A percentile compares a stretch with the other conserved stretches of the same genome.
Evolutionary conservation across 148 eudicot genomes (phyloP).

Genomic region (Hydrangea macrophylla): DNA sequence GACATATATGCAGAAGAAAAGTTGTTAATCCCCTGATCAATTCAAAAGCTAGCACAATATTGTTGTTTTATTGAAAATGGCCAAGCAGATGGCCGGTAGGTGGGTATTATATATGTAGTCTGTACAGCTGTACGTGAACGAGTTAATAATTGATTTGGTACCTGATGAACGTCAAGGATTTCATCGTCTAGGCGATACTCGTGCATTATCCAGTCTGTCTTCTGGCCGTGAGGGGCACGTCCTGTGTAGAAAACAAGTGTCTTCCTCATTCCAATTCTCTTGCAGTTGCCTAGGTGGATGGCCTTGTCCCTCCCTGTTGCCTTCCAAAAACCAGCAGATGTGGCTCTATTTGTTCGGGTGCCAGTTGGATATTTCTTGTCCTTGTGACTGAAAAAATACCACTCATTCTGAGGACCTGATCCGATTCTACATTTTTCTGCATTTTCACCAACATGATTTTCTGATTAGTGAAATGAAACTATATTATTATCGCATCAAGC

Average conservation of each 20-base stretch:
- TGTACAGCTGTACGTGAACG: not conserved
- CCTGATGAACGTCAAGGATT: slow-evolving; percentile 56
- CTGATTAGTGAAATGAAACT: not conserved
- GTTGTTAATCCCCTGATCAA: not conserved
- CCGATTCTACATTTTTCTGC: slow-evolving; percentile 91
- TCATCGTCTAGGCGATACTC: slow-evolving; percentile 84
- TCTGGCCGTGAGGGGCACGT: slow-evolving; percentile 93
- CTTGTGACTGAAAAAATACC: slow-evolving; percentile 96
- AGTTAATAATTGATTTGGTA: slow-evolving; percentile 5
- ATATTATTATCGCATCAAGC: slow-evolving; percentile 1
- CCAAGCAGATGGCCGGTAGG: not conserved
- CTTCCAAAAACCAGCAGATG: slow-evolving; percentile 91
- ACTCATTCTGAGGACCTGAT: slow-evolving; percentile 80
- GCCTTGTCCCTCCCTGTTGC: slow-evolving; percentile 94
- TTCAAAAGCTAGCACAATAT: not conserved
- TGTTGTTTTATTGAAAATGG: too few relatives aligned
- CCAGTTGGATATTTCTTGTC: slow-evolving; percentile 94
- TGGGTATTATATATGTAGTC: not conserved
- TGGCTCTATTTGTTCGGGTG: slow-evolving; percentile 87
- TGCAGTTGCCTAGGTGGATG: slow-evolving; percentile 50
- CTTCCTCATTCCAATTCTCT: slow-evolving; percentile 85
- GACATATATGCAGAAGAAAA: not conserved
- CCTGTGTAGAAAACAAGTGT: slow-evolving; percentile 90
- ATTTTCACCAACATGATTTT: not conserved
- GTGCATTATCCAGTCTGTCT: slow-evolving; percentile 97